Base-by-base conservation (phyloP, 2,329 filamentous ascomycete species). In the Apiospora koreana region DNA sequence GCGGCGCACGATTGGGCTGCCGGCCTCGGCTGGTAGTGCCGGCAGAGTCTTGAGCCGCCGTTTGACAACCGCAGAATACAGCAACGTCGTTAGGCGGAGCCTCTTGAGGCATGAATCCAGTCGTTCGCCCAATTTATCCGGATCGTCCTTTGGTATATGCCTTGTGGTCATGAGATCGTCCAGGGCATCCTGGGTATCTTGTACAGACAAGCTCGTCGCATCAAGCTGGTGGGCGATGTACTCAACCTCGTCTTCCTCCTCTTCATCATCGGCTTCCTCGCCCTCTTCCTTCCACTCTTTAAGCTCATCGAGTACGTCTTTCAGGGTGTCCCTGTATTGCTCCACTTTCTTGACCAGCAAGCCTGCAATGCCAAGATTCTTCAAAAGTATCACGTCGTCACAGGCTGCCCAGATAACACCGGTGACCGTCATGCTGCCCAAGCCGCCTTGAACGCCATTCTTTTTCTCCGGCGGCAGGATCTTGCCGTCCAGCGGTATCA, bases 371-470 rank as follows among this genome's bases (percentile, higher is more conserved):
- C 94, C 94, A 31, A 90, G 82, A 7, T 85, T 85, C 66, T 90
- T 88, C 48, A 97, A 81, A 10, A 85, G 84, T 2, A 89, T 82
- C 21, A 97, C 78, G 9, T 88, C 86, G 80, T 98, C 95, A 76
- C 95, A 98, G 8, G 91, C 88, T 69, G 93, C 89, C 95, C 95
- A 98, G 1, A 97, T 83, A 6, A 94, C 86, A 14, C 94, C 94
- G 0, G 94, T 96, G 1, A 89, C 85, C 7, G 88, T 86, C 68
- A 91, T 83, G 77, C 86, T 89, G 4, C 87, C 86, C 72, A 85
- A 87, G 0, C 83, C 83, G 2, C 77, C 76, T 1, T 79, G 77
- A 5, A 78, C 77, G 3, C 83, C 83, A 67, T 83, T 83, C 73
- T 86, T 87, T 72, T 86, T 82, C 43, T 81, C 82, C 16, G 83